Base-by-base conservation (phyloP, 2,329 filamentous ascomycete species). In the Talaromyces sp. region DNA sequence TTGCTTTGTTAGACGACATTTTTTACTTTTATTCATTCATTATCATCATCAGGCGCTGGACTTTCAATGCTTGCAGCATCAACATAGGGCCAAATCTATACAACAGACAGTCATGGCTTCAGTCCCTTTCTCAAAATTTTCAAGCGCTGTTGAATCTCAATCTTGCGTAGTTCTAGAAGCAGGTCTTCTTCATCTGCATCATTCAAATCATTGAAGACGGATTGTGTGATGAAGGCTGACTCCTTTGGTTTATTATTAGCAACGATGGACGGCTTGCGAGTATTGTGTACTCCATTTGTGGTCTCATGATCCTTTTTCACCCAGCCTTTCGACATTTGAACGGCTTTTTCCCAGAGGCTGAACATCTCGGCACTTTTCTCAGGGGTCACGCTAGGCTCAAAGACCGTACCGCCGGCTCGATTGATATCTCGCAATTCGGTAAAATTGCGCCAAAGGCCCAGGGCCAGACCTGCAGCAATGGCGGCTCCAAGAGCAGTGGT, bases 401-500 rank as follows among this genome's bases (percentile, higher is more conserved):
- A 96, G 10, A 87, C 83, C 59, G 83, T 88, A 61, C 89, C 85
- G n/a, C 88, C 89, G 35, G 84, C 83, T 61, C 84, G 87, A 74
- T 92, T 92, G 72, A 95, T 87, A 65, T 87, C 83, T 67, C 87
- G 86, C 41, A 96, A 79, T 70, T 94, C 90, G 31, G 88, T 85
- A 63, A 95, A 87, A 73, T 87, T 85, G 66, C 86, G 84, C 91
- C 92, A 96, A 22, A 94, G 85, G 41, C 86, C 89, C 2, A 90
- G 86, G 0, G 92, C 92, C 54, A 96, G 87, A 13, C 92, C 92
- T 8, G 92, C 92, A 19, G 92, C 91, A 70, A 96, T 93, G 54
- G 92, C 92, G 8, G 92, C 92, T 35, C 92, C 92, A 1, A 96
- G 84, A 0, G 92, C 89, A 0, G 92, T 96, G 2, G 91, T 95